phyloP scores from a whole-genome alignment of 1,139 yeast species.

The Pichia norvegensis region DNA sequence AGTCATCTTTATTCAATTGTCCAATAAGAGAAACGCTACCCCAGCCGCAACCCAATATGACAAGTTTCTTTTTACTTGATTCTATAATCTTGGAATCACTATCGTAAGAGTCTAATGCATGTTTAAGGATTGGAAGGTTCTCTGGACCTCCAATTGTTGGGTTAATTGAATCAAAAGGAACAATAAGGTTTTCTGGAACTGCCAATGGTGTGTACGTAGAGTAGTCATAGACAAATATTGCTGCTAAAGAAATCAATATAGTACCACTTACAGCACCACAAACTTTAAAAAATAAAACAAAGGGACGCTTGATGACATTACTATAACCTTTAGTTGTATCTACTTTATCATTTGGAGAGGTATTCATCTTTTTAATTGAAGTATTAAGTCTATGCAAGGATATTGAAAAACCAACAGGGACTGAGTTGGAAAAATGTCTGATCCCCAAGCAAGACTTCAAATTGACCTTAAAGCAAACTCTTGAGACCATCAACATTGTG shows the following conservation, averaged over 20 bases:
- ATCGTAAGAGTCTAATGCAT: slow-evolving; percentile 48
- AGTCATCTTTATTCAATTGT: slow-evolving; percentile 39
- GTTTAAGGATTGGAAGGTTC: slow-evolving; percentile 48
- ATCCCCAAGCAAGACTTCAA: neutral
- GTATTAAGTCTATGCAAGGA: neutral
- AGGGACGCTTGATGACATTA: neutral
- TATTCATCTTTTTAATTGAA: too few relatives aligned
- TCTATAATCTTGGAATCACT: slow-evolving; percentile 33
- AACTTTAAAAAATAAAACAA: slow-evolving; percentile 21
- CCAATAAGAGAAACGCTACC: slow-evolving; percentile 45
- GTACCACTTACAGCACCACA: slow-evolving; percentile 38
- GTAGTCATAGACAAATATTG: slow-evolving; percentile 52
- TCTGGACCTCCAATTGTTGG: slow-evolving; percentile 63
- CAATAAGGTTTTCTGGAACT: slow-evolving; percentile 24
- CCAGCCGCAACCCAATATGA: slow-evolving; percentile 57
- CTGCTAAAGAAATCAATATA: slow-evolving; percentile 31
- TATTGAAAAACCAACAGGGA: neutral
- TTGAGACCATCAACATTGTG: too few relatives aligned
- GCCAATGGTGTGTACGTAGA: slow-evolving; percentile 39
- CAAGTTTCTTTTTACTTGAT: slow-evolving; percentile 43
- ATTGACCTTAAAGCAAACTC: too few relatives aligned
- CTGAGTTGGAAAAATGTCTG: neutral
- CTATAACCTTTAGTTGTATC: neutral
- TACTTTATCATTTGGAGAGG: neutral
- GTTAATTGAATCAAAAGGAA: slow-evolving; percentile 42